phyloP scores from a whole-genome alignment of 768 basidiomycete genomes.

The Calocera viscosa region DNA sequence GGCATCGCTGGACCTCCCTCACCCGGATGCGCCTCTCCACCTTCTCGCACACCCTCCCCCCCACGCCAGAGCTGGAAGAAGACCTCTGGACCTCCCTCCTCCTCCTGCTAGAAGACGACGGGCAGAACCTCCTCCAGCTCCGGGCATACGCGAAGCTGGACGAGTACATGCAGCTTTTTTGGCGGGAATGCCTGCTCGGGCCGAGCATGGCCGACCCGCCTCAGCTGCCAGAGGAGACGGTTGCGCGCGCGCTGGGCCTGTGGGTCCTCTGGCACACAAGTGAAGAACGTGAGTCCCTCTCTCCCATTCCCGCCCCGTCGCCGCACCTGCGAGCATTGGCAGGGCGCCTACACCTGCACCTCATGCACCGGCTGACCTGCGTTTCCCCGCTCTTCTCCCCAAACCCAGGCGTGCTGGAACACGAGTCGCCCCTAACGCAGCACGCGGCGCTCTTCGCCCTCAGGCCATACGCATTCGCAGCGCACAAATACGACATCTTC shows the following conservation, averaged over 20 bases:
- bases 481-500: conserved; percentile 8
- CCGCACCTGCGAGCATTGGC: not conserved
- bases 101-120: conserved; percentile 73
- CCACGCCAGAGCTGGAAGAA: conserved; percentile 28
- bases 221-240: not conserved
- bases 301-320: not conserved
- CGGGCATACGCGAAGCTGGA: conserved; percentile 52
- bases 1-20: not conserved
- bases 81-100: conserved; percentile 56
- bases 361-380: not conserved
- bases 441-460: not conserved
- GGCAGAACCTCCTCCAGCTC: conserved; percentile 55
- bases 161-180: conserved; percentile 52
- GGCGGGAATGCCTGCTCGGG: conserved; percentile 35
- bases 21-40: not conserved
- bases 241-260: not conserved
- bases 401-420: not conserved
- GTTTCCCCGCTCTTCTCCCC: not conserved
- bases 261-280: not conserved
- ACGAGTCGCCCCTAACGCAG: not conserved
- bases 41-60: not conserved
- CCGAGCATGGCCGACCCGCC: not conserved
- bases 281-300: not conserved
- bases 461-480: not conserved
- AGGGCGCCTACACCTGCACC: not conserved